Evolutionary conservation across 306 rosid genomes (phyloP).

Genomic region (Quercus engelmannii): DNA sequence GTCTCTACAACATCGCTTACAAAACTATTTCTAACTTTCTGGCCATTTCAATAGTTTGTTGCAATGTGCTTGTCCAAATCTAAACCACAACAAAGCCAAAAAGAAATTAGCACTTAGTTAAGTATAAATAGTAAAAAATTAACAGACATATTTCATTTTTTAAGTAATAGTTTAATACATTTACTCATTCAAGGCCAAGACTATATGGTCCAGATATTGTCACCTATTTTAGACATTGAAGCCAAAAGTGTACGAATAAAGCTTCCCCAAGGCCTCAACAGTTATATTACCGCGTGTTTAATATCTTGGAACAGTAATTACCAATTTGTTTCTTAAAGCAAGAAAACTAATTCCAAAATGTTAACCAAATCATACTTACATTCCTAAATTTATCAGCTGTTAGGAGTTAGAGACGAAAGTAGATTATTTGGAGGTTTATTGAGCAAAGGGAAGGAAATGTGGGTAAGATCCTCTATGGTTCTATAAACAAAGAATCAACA

Average conservation of each 20-base stretch:
- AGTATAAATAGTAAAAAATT: not conserved
- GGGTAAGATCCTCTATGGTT: not conserved
- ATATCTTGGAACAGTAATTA: not conserved
- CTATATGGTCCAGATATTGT: not conserved
- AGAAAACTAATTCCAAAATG: not conserved
- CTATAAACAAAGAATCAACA: slow-evolving; percentile 2
- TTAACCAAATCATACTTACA: not conserved
- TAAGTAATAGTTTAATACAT: not conserved
- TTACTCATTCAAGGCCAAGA: not conserved
- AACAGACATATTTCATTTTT: not conserved
- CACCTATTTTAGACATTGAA: not conserved
- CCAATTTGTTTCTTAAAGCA: not conserved
- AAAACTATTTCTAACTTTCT: too few relatives aligned
- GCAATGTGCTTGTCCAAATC: slow-evolving; percentile 98
- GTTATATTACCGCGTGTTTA: not conserved
- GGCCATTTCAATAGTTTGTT: slow-evolving; percentile 55
- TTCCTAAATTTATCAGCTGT: not conserved
- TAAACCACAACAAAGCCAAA: slow-evolving; percentile 20
- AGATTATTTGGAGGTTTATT: not conserved
- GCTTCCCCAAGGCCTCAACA: not conserved
- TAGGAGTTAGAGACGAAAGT: not conserved
- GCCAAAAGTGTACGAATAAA: too few relatives aligned
- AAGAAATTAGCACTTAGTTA: not conserved
- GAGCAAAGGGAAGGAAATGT: not conserved
- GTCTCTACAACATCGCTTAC: too few relatives aligned